Percentiles rank a stretch among this genome's conserved stretches.
Evolutionary conservation across 768 basidiomycete species (phyloP).

Genomic region (Suillus brevipes): DNA sequence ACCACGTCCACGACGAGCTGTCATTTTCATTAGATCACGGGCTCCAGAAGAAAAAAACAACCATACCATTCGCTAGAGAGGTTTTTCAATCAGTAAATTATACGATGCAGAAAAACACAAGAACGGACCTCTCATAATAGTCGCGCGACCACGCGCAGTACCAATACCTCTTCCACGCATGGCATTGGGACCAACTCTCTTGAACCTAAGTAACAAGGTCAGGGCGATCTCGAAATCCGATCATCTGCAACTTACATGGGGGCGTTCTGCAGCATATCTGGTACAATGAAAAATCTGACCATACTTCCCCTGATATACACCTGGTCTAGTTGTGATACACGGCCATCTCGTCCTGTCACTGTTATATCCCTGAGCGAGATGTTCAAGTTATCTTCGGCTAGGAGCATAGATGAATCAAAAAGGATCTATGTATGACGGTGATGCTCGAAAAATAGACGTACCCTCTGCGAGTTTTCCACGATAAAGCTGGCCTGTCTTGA

Average conservation of each 20-base stretch:
- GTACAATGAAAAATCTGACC: conserved; percentile 98
- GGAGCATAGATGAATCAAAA: conserved; percentile 19
- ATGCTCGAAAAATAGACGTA: conserved; percentile 34
- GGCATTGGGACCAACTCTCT: conserved; percentile 95
- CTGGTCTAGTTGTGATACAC: conserved; percentile 97
- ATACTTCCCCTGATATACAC: conserved; percentile 99
- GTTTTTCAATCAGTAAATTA: conserved; percentile 21
- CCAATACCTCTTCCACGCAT: conserved; percentile 99
- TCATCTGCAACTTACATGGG: conserved; percentile 74
- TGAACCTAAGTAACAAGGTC: conserved; percentile 69
- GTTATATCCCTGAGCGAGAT: conserved; percentile 96
- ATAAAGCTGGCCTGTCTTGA: conserved; percentile 97
- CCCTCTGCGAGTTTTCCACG: conserved; percentile 97
- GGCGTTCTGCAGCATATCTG: conserved; percentile 98
- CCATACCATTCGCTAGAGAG: conserved; percentile 72
- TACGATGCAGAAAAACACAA: conserved; percentile 5
- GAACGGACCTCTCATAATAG: conserved; percentile 91
- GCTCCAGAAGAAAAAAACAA: not conserved
- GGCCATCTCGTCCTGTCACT: conserved; percentile 96
- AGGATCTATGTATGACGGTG: conserved; percentile 14
- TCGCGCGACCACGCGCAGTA: conserved; percentile 97
- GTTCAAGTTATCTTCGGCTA: conserved; percentile 98
- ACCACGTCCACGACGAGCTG: conserved; percentile 87
- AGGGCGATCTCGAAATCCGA: conserved; percentile 9
- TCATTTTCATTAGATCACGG: conserved; percentile 19